Evolutionary conservation across 176 grass and related monocot species (phyloP), one percentile per base, ranked within the genome.

Genomic region (Saccharum officinarum): DNA sequence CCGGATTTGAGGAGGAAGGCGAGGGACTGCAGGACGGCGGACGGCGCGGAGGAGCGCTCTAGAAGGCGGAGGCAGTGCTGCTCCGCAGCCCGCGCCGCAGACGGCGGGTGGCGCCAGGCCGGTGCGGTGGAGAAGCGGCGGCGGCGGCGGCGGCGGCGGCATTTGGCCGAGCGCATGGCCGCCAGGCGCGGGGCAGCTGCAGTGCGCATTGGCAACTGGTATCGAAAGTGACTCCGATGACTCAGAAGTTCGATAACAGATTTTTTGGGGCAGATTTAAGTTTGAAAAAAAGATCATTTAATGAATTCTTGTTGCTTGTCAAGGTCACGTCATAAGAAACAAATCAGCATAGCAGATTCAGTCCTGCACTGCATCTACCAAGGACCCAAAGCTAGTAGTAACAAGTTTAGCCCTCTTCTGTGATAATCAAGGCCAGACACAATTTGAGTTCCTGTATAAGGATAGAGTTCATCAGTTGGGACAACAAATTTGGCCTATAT

Each of bases 1-100:
- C 88, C 88, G 15, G 67, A 31, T 67, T 90, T 90, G 73, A 90
- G 45, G 84, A 90, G 84, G 88, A 90, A 86, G 7, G 88, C 84
- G 22, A 90, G 44, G 45, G 84, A 78, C 74, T 86, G 84, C 73
- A 86, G 84, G 44, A 86, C 6, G 11, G 67, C 31, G 2, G 57
- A 7, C 14, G 25, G 79, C 34, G 79, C 67, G 17, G 79, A 54
- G 79, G 67, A 50, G 84, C 44, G 36, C 79, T 28, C 63, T n/a
- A 94, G 85, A 57, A 94, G 84, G 80, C 66, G 57, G 22, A 94
- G 90, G 85, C 92, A 85, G 45, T 81, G 78, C 78, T 90, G 90
- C 79, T 92, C 90, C 4, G 87, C 87, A 1, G 79, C 82, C 50
- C 90, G 88, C 67, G 57, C 46, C 3, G 84, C 1, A 1, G 78